phyloP scores from a whole-genome alignment of 2,329 filamentous ascomycete genomes.

The Neofusicoccum ribis region DNA sequence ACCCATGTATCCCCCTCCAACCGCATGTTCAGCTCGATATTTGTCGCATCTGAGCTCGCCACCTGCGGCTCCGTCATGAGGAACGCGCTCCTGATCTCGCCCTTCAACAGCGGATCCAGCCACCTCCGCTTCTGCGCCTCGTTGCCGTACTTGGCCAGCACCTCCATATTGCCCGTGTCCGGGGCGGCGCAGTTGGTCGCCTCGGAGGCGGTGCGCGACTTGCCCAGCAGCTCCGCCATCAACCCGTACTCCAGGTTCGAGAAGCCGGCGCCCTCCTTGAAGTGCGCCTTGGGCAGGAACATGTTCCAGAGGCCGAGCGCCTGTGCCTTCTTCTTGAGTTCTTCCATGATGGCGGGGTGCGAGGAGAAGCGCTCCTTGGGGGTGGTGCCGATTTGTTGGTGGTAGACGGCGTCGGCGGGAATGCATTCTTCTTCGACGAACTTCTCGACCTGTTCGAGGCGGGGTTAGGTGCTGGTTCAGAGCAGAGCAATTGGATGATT shows the following conservation, averaged over 20 bases:
- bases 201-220: slow-evolving; percentile 68
- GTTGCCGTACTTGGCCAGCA: slow-evolving; percentile 86
- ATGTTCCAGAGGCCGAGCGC: slow-evolving; percentile 94
- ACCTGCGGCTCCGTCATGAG: slow-evolving; percentile 92
- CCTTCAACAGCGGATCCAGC: slow-evolving; percentile 78
- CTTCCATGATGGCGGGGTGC: slow-evolving; percentile 80
- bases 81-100: slow-evolving; percentile 85
- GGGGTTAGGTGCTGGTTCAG: slow-evolving; percentile 45
- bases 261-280: slow-evolving; percentile 92
- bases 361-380: slow-evolving; percentile 70
- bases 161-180: slow-evolving; percentile 95
- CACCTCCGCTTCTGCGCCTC: slow-evolving; percentile 81
- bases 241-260: slow-evolving; percentile 95
- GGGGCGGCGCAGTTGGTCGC: slow-evolving; percentile 88
- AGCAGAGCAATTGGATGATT: background rate
- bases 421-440: slow-evolving; percentile 93
- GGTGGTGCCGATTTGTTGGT: slow-evolving; percentile 76
- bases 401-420: slow-evolving; percentile 73
- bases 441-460: slow-evolving; percentile 67
- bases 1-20: slow-evolving; percentile 86
- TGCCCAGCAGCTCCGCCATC: slow-evolving; percentile 95
- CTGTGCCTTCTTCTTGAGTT: slow-evolving; percentile 81
- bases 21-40: slow-evolving; percentile 81
- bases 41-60: slow-evolving; percentile 87
- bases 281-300: slow-evolving; percentile 94